phyloP scores from a whole-genome alignment of 192 early-diverging fungal species.

The Endogone sp. region DNA sequence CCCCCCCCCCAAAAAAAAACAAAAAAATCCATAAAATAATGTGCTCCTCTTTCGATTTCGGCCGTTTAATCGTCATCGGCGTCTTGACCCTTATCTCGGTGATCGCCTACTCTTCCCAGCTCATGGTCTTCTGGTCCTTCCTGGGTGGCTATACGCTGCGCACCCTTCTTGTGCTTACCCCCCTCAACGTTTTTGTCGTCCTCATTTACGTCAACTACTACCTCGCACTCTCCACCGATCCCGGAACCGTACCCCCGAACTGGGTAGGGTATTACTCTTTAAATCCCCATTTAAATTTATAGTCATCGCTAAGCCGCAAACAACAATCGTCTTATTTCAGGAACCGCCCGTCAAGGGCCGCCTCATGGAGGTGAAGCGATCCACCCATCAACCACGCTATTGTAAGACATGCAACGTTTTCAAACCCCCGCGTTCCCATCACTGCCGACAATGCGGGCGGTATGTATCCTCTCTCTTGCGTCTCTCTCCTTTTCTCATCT shows the following conservation, averaged over 20 bases:
- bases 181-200: conserved; percentile 76
- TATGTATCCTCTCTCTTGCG: too few species aligned
- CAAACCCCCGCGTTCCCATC: conserved; percentile 80
- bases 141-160: conserved; percentile 10
- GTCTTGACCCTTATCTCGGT: conserved; percentile 19
- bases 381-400: conserved; percentile 65
- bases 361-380: conserved; percentile 62
- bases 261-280: conserved; percentile 32
- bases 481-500: neutral
- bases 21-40: too few species aligned
- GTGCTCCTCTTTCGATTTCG: neutral
- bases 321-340: neutral
- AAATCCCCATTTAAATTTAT: neutral
- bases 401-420: conserved; percentile 58
- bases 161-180: conserved; percentile 41
- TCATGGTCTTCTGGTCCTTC: conserved; percentile 22
- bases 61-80: conserved; percentile 26
- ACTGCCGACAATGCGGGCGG: conserved; percentile 70
- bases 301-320: neutral
- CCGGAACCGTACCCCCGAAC: conserved; percentile 71
- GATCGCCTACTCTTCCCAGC: conserved; percentile 34
- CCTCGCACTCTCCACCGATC: conserved; percentile 68
- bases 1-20: neutral
- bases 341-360: neutral
- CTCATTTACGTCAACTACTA: conserved; percentile 88